Base-by-base conservation (phyloP, 2,329 filamentous ascomycete genomes). In the Juglanconis juglandina region DNA sequence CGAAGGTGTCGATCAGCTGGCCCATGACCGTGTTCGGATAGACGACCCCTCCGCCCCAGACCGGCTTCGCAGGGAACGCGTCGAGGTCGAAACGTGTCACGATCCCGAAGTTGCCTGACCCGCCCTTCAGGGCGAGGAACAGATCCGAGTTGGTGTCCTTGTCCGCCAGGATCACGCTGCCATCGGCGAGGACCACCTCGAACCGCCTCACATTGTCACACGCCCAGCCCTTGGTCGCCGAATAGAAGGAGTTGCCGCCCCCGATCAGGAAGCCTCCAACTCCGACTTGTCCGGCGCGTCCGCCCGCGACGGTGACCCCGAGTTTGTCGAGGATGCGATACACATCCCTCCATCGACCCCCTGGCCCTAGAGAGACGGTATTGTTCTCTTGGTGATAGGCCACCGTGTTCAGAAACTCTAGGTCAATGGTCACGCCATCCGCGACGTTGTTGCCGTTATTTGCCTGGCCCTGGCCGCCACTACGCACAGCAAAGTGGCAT, bases 181-280 rank as follows among this genome's bases (percentile, higher is more conserved):
- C 69, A 51, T 66, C 51, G 4, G 66, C 69, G 14, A 71, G 68
- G 1, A 70, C 70, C 24, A 71, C 68, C 41, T 59, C 50, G 34
- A 24, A 53, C 3, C 32, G 33, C 5, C 30, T 8, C 33, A 59
- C 42, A 17, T 14, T 54, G 39, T 52, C 57, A 46, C 37, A 54
- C 3, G 50, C n/a, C 57, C 57, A 59, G 33, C 57, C 57, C 14
- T 54, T 41, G 14, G 24, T 24, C 11, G 48, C 37, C 30, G 37
- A 51, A 33, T 49, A 71, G 61, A 71, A 75, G 1, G 71, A 73
- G 13, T 73, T 63, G 1, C 71, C 72, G 51, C 74, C 74, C 46
- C 68, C 68, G 3, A 71, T 60, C 46, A 68, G 56, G 46, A 72
- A 63, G 4, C 69, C 69, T 2, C 66, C 64, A 2, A 73, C 68